Evolutionary conservation across 331 rosid genomes (phyloP).

Genomic region (Saraca asoca): DNA sequence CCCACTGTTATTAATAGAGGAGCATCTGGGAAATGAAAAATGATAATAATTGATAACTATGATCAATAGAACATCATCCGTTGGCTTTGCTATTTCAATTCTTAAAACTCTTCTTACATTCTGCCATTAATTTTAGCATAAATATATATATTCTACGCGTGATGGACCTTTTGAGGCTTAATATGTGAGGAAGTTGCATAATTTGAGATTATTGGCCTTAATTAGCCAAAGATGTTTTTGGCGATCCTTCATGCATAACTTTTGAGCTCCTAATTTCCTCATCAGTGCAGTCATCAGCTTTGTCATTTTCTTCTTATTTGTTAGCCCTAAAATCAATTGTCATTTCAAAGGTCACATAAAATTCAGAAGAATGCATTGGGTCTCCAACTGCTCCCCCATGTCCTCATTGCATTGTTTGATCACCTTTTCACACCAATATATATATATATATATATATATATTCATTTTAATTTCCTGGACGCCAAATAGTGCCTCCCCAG

Average conservation of each 20-base stretch:
- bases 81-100: no score
- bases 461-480: conserved; percentile 33
- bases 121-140: not conserved
- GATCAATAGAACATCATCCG: no score
- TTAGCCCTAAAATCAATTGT: conserved; percentile 9
- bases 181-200: not conserved
- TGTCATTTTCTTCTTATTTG: conserved; percentile 52
- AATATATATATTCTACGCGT: not conserved
- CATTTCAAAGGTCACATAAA: conserved; percentile 7
- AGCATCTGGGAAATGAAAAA: no score
- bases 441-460: no score
- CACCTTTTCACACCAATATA: conserved; percentile 45
- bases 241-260: conserved; percentile 11
- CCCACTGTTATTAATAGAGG: not conserved
- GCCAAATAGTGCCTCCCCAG: conserved; percentile 26
- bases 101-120: no score
- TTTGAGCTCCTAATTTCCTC: conserved; percentile 24
- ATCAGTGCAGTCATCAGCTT: conserved; percentile 46
- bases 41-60: no score
- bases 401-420: conserved; percentile 32
- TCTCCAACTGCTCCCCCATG: conserved; percentile 50
- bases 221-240: conserved; percentile 10
- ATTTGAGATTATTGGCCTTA: not conserved
- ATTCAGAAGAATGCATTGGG: conserved; percentile 32
- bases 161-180: not conserved